These are phyloP conservation scores for Bretziella fagacearum DNA, from an alignment of 2,329 filamentous ascomycete genomes.

Conservation along the genomic window DNA sequence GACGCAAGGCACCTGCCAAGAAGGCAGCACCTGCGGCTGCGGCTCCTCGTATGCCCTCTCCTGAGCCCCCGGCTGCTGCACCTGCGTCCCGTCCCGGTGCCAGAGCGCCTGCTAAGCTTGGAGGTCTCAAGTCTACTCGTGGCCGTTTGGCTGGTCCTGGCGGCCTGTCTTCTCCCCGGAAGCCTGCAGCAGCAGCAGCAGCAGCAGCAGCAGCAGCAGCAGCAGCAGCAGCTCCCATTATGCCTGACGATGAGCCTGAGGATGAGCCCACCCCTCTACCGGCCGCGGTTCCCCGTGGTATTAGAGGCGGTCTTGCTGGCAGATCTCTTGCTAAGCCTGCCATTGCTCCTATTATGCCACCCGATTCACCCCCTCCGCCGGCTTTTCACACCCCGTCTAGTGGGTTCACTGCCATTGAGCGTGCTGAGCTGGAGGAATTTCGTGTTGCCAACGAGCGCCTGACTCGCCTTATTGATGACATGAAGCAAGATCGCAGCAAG, in stretches of 20 bases:
- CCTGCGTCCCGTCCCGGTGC: conserved; percentile 42
- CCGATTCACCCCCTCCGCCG: conserved; percentile 34
- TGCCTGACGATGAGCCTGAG: conserved; percentile 40
- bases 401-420: conserved; percentile 61
- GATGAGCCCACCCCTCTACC: conserved; percentile 34
- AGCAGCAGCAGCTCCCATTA: conserved; percentile 30
- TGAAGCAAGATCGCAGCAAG: conserved; percentile 65
- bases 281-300: conserved; percentile 45
- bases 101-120: conserved; percentile 35
- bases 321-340: conserved; percentile 68
- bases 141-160: conserved; percentile 37
- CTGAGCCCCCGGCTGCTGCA: conserved; percentile 27
- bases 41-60: conserved; percentile 19
- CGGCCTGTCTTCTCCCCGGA: conserved; percentile 35
- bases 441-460: conserved; percentile 68
- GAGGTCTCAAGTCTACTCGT: conserved; percentile 43
- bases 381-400: conserved; percentile 27
- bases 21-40: conserved; percentile 27
- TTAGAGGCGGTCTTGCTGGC: conserved; percentile 66
- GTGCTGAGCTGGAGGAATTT: conserved; percentile 82
- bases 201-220: too few relatives aligned
- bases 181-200: too few relatives aligned
- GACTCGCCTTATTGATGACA: conserved; percentile 57
- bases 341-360: conserved; percentile 31
- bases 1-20: conserved; percentile 26